These are phyloP conservation scores for Brettanomyces naardenensis DNA, from an alignment of 805 yeast species.

Conservation along the genomic window DNA sequence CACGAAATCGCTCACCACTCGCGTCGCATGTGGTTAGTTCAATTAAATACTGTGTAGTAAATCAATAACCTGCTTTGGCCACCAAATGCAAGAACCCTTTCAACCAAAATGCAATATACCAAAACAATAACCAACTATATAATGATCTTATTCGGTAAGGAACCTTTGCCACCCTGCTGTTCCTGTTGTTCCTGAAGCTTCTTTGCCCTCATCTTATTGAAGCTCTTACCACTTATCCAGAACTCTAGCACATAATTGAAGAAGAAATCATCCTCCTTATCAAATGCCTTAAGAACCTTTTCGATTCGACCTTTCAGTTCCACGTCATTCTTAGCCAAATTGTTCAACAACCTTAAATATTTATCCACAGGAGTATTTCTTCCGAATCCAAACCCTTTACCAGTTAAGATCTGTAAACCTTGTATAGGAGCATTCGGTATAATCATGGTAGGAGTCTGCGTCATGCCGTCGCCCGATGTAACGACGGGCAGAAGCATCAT, in stretches of 20 bases:
- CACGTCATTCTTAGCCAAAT: conserved; percentile 25
- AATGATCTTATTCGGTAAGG: not conserved
- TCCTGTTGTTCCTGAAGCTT: conserved; percentile 11
- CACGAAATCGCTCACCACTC: too few species aligned
- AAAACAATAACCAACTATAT: not conserved
- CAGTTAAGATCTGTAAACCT: conserved; percentile 9
- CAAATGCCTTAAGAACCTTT: conserved; percentile 21
- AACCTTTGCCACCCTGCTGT: not conserved
- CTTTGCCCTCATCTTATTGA: conserved; percentile 20
- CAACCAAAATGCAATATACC: too few species aligned
- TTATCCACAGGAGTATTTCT: conserved; percentile 20
- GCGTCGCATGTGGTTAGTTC: too few species aligned
- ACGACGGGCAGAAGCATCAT: conserved; percentile 16
- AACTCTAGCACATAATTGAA: conserved; percentile 26
- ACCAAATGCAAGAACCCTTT: too few species aligned
- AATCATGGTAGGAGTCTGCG: conserved; percentile 2
- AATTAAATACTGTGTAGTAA: too few species aligned
- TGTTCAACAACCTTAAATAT: conserved; percentile 18
- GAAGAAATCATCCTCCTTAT: conserved; percentile 26
- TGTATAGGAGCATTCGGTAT: conserved; percentile 10
- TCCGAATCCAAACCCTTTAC: not conserved
- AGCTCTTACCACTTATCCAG: conserved; percentile 26
- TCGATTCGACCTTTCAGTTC: conserved; percentile 23
- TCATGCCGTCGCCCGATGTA: not conserved
- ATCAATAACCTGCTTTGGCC: too few species aligned